A percentile compares a stretch with the other conserved stretches of the same genome.
Evolutionary conservation across 148 eudicot species (phyloP).

Genomic region (Drosera capensis): DNA sequence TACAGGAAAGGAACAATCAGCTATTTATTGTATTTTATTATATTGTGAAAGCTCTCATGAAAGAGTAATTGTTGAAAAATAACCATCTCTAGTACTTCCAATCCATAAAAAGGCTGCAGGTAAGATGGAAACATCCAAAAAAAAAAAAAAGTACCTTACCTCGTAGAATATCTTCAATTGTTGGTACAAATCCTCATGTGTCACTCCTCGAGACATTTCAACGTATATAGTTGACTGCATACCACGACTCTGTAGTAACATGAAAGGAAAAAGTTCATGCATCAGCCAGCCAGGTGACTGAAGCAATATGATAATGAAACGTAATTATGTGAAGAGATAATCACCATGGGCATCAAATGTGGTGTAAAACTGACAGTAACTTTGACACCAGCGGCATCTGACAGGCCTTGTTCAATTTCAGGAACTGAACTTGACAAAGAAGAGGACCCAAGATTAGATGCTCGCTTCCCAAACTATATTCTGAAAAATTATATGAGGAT

Average conservation of each 20-base stretch:
- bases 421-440: conserved; percentile 43
- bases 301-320: neutral
- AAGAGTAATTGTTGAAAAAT: too few relatives aligned
- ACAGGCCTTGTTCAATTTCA: conserved; percentile 91
- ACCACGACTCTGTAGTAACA: conserved; percentile 65
- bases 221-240: conserved; percentile 96
- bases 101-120: too few relatives aligned
- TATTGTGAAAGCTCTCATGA: too few relatives aligned
- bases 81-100: too few relatives aligned
- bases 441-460: neutral
- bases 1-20: too few relatives aligned
- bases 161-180: conserved; percentile 44
- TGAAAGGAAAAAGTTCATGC: neutral
- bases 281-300: neutral
- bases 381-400: conserved; percentile 53
- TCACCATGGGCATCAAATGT: conserved; percentile 94
- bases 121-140: too few relatives aligned
- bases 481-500: too few relatives aligned
- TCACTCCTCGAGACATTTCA: conserved; percentile 65
- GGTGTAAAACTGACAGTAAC: conserved; percentile 92
- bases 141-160: too few relatives aligned
- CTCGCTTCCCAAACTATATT: neutral
- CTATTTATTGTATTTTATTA: too few relatives aligned
- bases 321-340: neutral
- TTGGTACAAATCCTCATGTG: conserved; percentile 50